phyloP scores from a whole-genome alignment of 2,329 filamentous ascomycete species.

The Xylariaceae sp. region DNA sequence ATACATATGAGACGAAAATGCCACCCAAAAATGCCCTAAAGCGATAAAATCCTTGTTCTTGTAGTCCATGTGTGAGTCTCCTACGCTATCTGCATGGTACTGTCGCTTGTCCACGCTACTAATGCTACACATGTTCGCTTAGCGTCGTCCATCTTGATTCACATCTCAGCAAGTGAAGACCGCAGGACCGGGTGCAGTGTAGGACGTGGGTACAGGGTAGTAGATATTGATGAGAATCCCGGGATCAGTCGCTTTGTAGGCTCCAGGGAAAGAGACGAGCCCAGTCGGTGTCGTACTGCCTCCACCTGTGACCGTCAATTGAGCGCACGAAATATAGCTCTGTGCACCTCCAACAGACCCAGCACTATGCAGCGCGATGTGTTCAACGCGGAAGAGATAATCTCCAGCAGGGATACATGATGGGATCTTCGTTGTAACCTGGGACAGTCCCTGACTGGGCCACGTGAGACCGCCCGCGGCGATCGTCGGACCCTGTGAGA shows the following conservation, averaged over 20 bases:
- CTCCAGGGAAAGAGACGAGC: constrained; percentile 40
- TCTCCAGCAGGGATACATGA: constrained; percentile 43
- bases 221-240: constrained; percentile 43
- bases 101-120: neutral
- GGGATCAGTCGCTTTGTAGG: constrained; percentile 38
- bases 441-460: constrained; percentile 37
- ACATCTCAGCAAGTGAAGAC: constrained; percentile 26
- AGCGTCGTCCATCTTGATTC: neutral
- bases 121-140: neutral
- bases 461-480: constrained; percentile 35
- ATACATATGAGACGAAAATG: constrained; percentile 5
- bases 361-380: constrained; percentile 45
- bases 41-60: neutral
- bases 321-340: constrained; percentile 39
- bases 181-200: constrained; percentile 29
- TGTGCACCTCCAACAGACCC: constrained; percentile 40
- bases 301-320: constrained; percentile 40
- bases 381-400: constrained; percentile 47
- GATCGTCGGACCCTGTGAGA: constrained; percentile 38
- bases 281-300: constrained; percentile 36
- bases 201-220: constrained; percentile 37
- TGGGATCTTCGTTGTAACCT: constrained; percentile 40
- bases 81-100: neutral
- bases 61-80: neutral
- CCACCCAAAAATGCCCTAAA: neutral